Evolutionary conservation across 768 basidiomycete species (phyloP), one percentile per base, ranked within the genome.

Genomic region (Neoboletus magnificus): DNA sequence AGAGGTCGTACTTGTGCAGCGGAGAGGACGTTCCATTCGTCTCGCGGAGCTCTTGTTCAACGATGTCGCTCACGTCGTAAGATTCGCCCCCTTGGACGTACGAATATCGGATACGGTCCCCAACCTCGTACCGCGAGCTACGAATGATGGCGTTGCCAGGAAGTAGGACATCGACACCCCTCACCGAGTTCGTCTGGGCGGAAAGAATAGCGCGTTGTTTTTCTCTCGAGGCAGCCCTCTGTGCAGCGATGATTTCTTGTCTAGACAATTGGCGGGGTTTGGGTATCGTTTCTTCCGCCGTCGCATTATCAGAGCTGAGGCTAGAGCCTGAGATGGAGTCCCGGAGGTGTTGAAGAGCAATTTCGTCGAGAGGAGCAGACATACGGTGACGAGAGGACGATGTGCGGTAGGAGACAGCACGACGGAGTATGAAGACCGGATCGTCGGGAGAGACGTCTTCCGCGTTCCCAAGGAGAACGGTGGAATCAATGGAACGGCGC

Each of bases 11-110:
- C 65, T 79, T 77, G 1, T 44, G 52, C n/a, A 22, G 20, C 2
- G 54, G 62, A 1, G 65, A 56, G 30, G 75, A 70, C 15, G 64
- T 45, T 16, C 64, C 66, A 37, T 70, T 73, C 37, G 75, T 76
- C 29, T 80, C 83, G n/a, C 82, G 76, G 79, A 90, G 89, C 62
- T 96, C 96, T 71, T 91, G 84, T 66, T 95, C 93, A 45, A 98
- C 81, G 48, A 97, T 87, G 59, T 96, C 89, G 64, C 91, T 93
- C 68, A 98, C 93, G 69, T 98, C 96, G 64, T 86, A 89, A 0
- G 88, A 89, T 73, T 91, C 91, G 3, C 94, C 96, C 58, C 94
- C 92, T 58, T 93, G 87, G 40, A 98, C 89, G 68, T 93, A 98
- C 37, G 95, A 97, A 69, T 99, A 99, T 0, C 95, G 86, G 74